Percentiles rank a stretch among this genome's conserved stretches.
Evolutionary conservation across 2,329 filamentous ascomycete species (phyloP).

Genomic region (Fusarium poae): DNA sequence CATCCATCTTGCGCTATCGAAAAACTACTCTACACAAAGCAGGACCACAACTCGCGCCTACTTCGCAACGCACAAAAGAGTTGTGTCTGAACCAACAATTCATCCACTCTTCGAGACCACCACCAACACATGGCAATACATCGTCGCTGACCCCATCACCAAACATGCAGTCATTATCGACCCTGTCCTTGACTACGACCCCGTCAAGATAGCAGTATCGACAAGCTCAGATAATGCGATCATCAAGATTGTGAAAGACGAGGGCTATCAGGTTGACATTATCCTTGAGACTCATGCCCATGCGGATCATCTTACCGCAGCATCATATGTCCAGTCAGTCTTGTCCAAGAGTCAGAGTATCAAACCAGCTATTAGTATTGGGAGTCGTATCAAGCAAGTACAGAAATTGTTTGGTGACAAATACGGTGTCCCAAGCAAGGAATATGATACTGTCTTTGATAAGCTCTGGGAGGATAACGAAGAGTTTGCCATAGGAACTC

Average conservation of each 20-base stretch:
- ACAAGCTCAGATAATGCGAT: constrained; percentile 67
- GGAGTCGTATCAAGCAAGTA: constrained; percentile 64
- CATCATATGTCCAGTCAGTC: constrained; percentile 66
- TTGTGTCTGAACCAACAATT: constrained; percentile 25
- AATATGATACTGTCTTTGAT: constrained; percentile 65
- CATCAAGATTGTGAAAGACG: constrained; percentile 57
- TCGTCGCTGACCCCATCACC: constrained; percentile 67
- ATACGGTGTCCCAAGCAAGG: constrained; percentile 60
- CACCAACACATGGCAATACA: constrained; percentile 70
- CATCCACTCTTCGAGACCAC: constrained; percentile 39
- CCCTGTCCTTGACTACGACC: constrained; percentile 70
- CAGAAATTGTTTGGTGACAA: constrained; percentile 63
- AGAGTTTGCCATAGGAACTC: constrained; percentile 62
- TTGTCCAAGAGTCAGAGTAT: constrained; percentile 54
- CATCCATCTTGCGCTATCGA: not conserved
- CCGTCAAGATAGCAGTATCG: constrained; percentile 55
- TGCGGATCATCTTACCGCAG: constrained; percentile 71
- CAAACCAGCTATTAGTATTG: constrained; percentile 65
- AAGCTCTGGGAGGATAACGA: constrained; percentile 67
- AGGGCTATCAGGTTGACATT: constrained; percentile 62
- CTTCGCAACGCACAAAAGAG: not conserved
- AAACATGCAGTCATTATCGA: constrained; percentile 69
- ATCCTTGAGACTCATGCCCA: constrained; percentile 75
- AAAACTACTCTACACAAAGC: not conserved
- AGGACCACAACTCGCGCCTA: not conserved